phyloP scores from a whole-genome alignment of 176 grass and related monocot species.

The Alopecurus myosuroides region DNA sequence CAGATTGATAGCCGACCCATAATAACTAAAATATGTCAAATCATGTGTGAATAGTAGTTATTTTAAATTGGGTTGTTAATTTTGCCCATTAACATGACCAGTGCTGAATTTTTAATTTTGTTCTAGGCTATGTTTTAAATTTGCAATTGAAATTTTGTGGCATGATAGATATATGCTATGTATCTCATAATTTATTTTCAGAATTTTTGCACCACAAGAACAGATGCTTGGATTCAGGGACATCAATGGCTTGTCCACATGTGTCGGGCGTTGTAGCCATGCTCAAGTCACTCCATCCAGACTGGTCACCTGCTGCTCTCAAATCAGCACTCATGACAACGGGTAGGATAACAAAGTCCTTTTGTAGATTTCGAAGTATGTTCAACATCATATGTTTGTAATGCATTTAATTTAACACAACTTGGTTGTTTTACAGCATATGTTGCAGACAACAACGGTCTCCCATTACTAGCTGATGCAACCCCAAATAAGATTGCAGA shows the following conservation, averaged over 20 bases:
- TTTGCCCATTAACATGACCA: neutral
- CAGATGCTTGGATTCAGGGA: conserved; percentile 20
- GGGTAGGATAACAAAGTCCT: neutral
- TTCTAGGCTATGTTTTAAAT: neutral
- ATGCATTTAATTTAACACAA: neutral
- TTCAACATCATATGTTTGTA: neutral
- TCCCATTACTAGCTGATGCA: conserved; percentile 39
- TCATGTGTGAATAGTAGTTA: neutral
- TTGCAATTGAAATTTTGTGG: neutral
- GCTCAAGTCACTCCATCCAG: conserved; percentile 60
- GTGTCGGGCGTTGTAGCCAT: conserved; percentile 45
- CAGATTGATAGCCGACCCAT: neutral
- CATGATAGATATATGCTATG: neutral
- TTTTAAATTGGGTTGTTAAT: neutral
- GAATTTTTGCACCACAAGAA: neutral
- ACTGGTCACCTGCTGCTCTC: conserved; percentile 60
- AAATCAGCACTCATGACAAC: conserved; percentile 66
- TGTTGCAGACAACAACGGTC: conserved; percentile 16
- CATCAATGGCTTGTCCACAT: conserved; percentile 67
- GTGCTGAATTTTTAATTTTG: neutral
- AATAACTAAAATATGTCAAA: neutral
- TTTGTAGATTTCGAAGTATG: neutral
- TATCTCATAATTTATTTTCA: neutral
- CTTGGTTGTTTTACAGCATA: conserved; percentile 21
- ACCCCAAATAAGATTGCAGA: conserved; percentile 44